Evolutionary conservation across 148 eudicot genomes (phyloP).

Genomic region (Chenopodium album): DNA sequence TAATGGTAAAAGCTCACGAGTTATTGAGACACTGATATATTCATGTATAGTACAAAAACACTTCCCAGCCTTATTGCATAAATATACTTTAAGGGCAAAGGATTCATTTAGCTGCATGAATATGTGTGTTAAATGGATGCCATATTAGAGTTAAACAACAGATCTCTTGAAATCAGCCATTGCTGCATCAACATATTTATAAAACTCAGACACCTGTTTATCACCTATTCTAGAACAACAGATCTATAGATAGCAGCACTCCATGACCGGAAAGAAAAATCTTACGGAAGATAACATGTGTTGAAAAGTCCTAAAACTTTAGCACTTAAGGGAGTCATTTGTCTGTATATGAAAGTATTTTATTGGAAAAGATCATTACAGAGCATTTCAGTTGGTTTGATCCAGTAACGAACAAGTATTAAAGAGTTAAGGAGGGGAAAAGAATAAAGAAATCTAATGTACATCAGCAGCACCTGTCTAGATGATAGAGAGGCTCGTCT

Average conservation of each 20-base stretch:
- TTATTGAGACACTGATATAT: background rate
- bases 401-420: background rate
- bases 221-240: background rate
- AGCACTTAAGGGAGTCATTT: background rate
- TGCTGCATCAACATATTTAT: background rate
- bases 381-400: background rate
- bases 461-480: constrained; percentile 66
- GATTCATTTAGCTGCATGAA: background rate
- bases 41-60: background rate
- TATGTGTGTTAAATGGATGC: background rate
- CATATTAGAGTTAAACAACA: background rate
- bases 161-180: background rate
- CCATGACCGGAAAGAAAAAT: background rate
- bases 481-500: constrained; percentile 98
- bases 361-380: background rate
- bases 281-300: background rate
- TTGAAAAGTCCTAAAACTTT: background rate
- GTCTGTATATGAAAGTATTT: background rate
- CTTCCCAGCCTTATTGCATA: background rate
- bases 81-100: background rate
- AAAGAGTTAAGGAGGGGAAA: background rate
- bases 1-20: background rate
- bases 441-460: background rate
- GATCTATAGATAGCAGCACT: background rate
- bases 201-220: background rate